A percentile compares a stretch with the other conserved stretches of the same genome.
Evolutionary conservation across 805 yeast genomes (phyloP).

Genomic region (Debaryomyces tyrocola): DNA sequence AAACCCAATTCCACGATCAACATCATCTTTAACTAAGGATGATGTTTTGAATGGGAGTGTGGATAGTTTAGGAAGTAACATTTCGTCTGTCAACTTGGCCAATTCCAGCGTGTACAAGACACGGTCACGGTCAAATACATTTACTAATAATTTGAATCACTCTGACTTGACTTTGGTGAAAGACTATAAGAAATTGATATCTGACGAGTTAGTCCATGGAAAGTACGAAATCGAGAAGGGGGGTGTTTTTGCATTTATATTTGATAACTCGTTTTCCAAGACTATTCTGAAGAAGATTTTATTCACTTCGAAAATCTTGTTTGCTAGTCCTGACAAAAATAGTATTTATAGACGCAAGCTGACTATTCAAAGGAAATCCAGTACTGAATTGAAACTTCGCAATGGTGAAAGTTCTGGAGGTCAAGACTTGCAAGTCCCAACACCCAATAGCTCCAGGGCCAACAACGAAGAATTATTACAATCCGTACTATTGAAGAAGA

Average conservation of each 20-base stretch:
- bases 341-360: constrained; percentile 1
- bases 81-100: constrained; percentile 35
- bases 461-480: constrained; percentile 70
- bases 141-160: constrained; percentile 38
- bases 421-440: constrained; percentile 2
- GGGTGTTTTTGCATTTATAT: constrained; percentile 82
- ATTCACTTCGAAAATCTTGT: constrained; percentile 46
- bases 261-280: constrained; percentile 89
- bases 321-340: constrained; percentile 2
- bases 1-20: background rate
- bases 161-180: constrained; percentile 53
- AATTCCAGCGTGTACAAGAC: constrained; percentile 31
- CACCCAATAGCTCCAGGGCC: constrained; percentile 22
- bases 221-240: constrained; percentile 56
- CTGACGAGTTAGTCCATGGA: constrained; percentile 63
- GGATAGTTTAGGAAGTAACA: constrained; percentile 40
- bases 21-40: constrained; percentile 1
- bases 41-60: constrained; percentile 33
- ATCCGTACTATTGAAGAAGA: constrained; percentile 75
- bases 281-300: constrained; percentile 78
- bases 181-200: constrained; percentile 52
- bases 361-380: constrained; percentile 1
- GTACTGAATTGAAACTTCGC: background rate
- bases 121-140: constrained; percentile 36
- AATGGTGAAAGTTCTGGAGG: background rate